Percentiles rank a stretch among this genome's conserved stretches.
phyloP scores from a whole-genome alignment of 495 filamentous ascomycete genomes.

The Viridothelium virens region DNA sequence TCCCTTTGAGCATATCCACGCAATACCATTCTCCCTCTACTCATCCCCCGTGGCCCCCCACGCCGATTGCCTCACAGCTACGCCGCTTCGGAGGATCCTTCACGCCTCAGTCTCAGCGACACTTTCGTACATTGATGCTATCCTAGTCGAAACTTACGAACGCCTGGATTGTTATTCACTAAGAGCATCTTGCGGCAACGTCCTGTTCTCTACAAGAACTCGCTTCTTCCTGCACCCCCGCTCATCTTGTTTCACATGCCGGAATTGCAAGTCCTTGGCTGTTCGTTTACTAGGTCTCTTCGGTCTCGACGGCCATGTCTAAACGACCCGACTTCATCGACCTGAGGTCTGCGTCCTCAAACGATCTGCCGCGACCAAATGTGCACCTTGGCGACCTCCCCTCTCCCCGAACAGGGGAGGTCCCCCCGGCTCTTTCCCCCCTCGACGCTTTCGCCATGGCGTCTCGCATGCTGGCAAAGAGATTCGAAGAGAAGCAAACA shows the following conservation, averaged over 20 bases:
- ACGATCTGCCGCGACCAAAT: slow-evolving; percentile 9
- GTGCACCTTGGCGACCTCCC: slow-evolving; percentile 29
- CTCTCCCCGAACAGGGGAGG: slow-evolving; percentile 53
- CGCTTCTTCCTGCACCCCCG: not conserved
- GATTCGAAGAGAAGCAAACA: slow-evolving; percentile 65
- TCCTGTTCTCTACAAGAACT: not conserved
- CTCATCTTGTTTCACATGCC: not conserved
- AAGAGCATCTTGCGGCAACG: not conserved
- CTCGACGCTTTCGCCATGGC: slow-evolving; percentile 90
- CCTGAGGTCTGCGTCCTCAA: slow-evolving; percentile 21
- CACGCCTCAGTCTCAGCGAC: not conserved
- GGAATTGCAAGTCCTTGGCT: not conserved
- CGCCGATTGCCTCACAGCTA: not conserved
- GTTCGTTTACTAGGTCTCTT: not conserved
- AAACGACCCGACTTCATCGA: slow-evolving; percentile 22
- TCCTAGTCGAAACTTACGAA: not conserved
- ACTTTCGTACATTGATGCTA: not conserved
- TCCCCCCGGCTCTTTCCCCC: slow-evolving; percentile 85
- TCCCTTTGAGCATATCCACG: not conserved
- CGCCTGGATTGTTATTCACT: not conserved
- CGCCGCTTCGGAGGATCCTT: slow-evolving; percentile 7
- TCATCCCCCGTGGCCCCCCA: not conserved
- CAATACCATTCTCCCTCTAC: not conserved
- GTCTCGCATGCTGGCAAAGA: slow-evolving; percentile 75
- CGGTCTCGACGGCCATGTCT: slow-evolving; percentile 12